Evolutionary conservation across 2,329 filamentous ascomycete genomes (phyloP).

Genomic region (Orbilia brochopaga): DNA sequence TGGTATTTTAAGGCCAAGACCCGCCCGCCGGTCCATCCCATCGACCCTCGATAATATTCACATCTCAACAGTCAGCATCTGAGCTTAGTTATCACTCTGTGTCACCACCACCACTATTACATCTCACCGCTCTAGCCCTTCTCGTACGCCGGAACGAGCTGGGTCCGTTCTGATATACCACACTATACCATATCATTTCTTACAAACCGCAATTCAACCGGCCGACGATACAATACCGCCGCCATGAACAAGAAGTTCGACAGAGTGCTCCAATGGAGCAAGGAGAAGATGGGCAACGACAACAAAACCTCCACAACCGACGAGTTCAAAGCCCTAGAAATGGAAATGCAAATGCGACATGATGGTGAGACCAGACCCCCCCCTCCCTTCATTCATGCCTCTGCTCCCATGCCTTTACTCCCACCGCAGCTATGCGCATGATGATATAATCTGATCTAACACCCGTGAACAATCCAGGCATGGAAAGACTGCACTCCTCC

Average conservation of each 20-base stretch:
- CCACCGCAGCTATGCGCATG: too few relatives aligned
- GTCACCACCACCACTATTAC: neutral
- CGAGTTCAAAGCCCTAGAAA: slow-evolving; percentile 87
- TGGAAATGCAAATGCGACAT: slow-evolving; percentile 86
- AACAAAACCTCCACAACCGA: slow-evolving; percentile 85
- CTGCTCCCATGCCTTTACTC: neutral
- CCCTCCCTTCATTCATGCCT: neutral
- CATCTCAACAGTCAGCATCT: neutral
- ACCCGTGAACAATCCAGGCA: slow-evolving; percentile 65
- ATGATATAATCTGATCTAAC: too few relatives aligned
- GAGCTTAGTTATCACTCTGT: neutral
- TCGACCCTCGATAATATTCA: neutral
- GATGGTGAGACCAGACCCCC: slow-evolving; percentile 68
- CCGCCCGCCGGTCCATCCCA: neutral
- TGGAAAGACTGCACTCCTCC: slow-evolving; percentile 85
- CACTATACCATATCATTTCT: neutral
- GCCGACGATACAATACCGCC: neutral
- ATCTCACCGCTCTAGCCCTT: neutral
- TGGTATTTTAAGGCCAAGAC: slow-evolving; percentile 1
- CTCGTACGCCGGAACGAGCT: too few relatives aligned
- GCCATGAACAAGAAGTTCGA: slow-evolving; percentile 80
- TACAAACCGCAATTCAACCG: neutral
- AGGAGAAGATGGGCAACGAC: slow-evolving; percentile 93
- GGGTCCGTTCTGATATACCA: too few relatives aligned
- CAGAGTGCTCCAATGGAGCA: slow-evolving; percentile 96